Evolutionary conservation across 1,284 basidiomycete species (phyloP).

Genomic region (Coriolopsis trogii): DNA sequence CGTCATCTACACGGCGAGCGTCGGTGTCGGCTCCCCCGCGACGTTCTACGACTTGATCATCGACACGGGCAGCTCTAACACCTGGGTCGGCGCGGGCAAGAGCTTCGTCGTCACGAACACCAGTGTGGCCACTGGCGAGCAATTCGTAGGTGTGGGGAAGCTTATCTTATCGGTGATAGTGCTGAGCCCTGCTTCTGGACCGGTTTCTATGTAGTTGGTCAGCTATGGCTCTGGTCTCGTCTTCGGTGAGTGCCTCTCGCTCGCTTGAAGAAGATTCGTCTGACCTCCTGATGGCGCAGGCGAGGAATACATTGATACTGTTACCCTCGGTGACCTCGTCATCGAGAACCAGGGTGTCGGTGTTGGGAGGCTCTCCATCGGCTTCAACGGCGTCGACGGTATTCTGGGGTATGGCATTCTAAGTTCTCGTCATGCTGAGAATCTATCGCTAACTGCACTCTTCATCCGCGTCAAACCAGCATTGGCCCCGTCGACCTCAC

Average conservation of each 20-base stretch:
- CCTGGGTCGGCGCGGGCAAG: constrained; percentile 58
- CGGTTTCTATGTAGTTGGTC: constrained; percentile 20
- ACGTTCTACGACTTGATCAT: constrained; percentile 31
- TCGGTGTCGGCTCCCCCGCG: constrained; percentile 30
- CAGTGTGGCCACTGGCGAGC: constrained; percentile 34
- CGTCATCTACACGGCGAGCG: constrained; percentile 28
- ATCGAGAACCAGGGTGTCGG: constrained; percentile 42
- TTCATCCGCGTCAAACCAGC: too few relatives aligned
- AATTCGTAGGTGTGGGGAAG: constrained; percentile 18
- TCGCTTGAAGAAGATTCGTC: not conserved
- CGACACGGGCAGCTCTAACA: constrained; percentile 52
- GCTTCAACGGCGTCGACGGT: constrained; percentile 43
- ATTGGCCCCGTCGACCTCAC: constrained; percentile 55
- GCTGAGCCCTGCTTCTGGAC: not conserved
- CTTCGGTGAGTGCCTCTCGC: constrained; percentile 10
- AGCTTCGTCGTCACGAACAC: constrained; percentile 49
- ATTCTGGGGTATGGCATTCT: constrained; percentile 48
- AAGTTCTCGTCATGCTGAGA: not conserved
- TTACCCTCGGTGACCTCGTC: constrained; percentile 24
- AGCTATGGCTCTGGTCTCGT: constrained; percentile 28
- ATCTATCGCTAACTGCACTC: not conserved
- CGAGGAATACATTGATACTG: constrained; percentile 25
- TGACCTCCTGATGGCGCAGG: constrained; percentile 8
- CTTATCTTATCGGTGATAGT: not conserved
- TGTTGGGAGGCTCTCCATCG: constrained; percentile 44